Percentiles rank a stretch among this genome's conserved stretches.
Conservation (phyloP, 345 rosid species). For the Firmiana major region DNA sequence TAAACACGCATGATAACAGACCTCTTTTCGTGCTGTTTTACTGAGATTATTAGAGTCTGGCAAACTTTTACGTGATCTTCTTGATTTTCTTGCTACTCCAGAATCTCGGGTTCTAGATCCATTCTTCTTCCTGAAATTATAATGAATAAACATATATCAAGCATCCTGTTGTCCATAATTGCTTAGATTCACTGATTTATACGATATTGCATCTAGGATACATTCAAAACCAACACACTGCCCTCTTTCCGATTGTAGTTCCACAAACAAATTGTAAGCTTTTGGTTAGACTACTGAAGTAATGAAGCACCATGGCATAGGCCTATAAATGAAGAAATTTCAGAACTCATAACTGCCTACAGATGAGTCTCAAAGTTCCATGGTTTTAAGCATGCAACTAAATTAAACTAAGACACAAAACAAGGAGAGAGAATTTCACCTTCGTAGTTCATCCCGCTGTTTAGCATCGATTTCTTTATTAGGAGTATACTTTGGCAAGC, state of each 20-base stretch:
- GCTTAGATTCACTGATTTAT: neutral
- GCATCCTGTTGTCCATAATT: neutral
- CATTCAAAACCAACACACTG: neutral
- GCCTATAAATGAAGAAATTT: neutral
- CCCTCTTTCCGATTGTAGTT: too few relatives aligned
- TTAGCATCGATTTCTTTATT: conserved; percentile 80
- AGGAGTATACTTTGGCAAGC: conserved; percentile 70
- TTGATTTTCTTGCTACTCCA: conserved; percentile 40
- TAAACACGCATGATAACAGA: too few relatives aligned
- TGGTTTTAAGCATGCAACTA: neutral
- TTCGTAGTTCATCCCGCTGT: conserved; percentile 50
- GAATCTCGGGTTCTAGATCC: conserved; percentile 41
- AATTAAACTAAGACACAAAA: neutral
- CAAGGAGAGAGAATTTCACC: conserved; percentile 30
- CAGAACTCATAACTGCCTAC: neutral
- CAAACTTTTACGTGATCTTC: conserved; percentile 34
- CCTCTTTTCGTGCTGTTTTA: conserved; percentile 36
- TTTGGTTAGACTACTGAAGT: neutral
- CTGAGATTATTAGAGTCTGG: conserved; percentile 30
- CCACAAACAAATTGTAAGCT: neutral
- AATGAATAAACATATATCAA: conserved; percentile 3
- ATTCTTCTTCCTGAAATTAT: conserved; percentile 44
- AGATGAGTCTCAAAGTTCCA: neutral
- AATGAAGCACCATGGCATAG: neutral
- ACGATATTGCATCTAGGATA: neutral